Evolutionary conservation across 2,329 filamentous ascomycete species (phyloP).

Genomic region (Cladophialophora exuberans): DNA sequence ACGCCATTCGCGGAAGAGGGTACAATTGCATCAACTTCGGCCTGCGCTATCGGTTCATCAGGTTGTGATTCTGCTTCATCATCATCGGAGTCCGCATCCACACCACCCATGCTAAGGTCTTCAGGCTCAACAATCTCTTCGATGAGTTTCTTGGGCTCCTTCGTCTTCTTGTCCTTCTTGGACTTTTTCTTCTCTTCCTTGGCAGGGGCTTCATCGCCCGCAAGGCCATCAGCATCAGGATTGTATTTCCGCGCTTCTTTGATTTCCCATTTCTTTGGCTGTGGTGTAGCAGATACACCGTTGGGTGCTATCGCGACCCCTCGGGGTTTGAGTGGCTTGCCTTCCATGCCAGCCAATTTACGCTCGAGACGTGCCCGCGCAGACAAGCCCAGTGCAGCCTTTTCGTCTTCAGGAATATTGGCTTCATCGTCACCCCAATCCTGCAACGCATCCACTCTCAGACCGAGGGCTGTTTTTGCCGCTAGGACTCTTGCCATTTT

Average conservation of each 20-base stretch:
- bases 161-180: constrained; percentile 41
- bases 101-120: constrained; percentile 27
- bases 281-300: constrained; percentile 61
- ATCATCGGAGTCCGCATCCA: constrained; percentile 43
- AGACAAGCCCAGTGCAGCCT: constrained; percentile 74
- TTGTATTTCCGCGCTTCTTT: constrained; percentile 96
- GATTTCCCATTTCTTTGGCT: constrained; percentile 78
- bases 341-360: constrained; percentile 68
- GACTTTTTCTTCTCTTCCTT: constrained; percentile 41
- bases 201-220: constrained; percentile 65
- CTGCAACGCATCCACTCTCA: constrained; percentile 87
- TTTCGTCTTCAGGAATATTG: constrained; percentile 78
- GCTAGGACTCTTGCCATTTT: constrained; percentile 98
- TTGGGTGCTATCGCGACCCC: constrained; percentile 75
- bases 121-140: constrained; percentile 43
- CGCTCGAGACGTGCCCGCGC: constrained; percentile 53
- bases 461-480: constrained; percentile 87
- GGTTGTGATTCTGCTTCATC: constrained; percentile 46
- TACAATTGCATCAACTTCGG: constrained; percentile 37
- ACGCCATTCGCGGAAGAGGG: constrained; percentile 33
- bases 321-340: constrained; percentile 81
- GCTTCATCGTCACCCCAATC: constrained; percentile 72
- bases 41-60: constrained; percentile 48
- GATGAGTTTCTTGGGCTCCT: constrained; percentile 43
- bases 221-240: constrained; percentile 83